Base-by-base conservation (phyloP, 108 stramenopile genomes). In the Cyclotella atomus region DNA sequence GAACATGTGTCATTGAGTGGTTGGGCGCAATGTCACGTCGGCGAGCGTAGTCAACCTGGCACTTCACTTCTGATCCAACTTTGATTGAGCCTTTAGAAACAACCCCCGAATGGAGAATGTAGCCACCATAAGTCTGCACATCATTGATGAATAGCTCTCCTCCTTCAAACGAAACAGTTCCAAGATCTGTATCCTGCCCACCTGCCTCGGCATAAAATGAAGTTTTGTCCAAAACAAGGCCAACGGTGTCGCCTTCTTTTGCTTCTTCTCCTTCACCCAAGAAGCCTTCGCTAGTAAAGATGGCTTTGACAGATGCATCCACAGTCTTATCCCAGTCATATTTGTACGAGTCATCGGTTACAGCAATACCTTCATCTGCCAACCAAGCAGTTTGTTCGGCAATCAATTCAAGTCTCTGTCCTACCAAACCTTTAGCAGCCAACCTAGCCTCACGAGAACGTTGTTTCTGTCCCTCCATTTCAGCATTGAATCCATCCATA, bases 1-100 rank as follows among this genome's bases (percentile, higher is more conserved):
- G 87, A 27, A 98, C 92, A 72, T 99, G 98, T 16, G 99, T 99
- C 97, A 98, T 99, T 74, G 97, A 96, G 81, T 99, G 99, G 79
- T 99, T 99, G 10, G 97, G 97, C 27, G 97, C 97, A 32, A 99
- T 77, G 64, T 77, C 83, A 35, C 90, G 67, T 33, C 98, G 81
- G 8, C 97, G 88, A 47, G 94, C 87, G 68, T 97, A 99, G 82
- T 99, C 96, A 6, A 99, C 99, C 35, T 81, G 75, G 60, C 95
- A 94, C 46, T 73, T 84, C 23, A 94, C 96, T 1, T 62, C 46
- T 60, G 88, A 75, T 56, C 92, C 96, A n/a, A 95, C 89, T 41
- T 68, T 87, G 32, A 55, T 69, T 59, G 76, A 63, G 50, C 84
- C 91, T 29, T 76, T 85, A 16, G 71, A 68, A 16, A 97, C 77